Conservation (phyloP, 106 monocot genomes). For the Phalaenopsis equestris region DNA sequence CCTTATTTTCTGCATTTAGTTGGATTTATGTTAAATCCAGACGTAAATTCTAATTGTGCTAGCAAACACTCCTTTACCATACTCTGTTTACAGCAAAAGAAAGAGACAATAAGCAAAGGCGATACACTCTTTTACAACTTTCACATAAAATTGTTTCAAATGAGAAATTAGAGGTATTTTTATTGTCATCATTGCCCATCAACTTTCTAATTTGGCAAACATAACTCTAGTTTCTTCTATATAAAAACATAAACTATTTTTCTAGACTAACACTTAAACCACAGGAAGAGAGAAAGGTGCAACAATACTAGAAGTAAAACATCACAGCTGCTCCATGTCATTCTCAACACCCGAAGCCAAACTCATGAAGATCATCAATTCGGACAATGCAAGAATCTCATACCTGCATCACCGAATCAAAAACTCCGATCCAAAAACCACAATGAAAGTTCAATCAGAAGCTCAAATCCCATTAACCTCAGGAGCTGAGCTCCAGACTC, state of each 20-base stretch:
- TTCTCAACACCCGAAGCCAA: slow-evolving; percentile 12
- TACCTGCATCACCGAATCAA: slow-evolving; percentile 30
- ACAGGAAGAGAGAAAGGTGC: slow-evolving; percentile 40
- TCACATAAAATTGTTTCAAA: neutral
- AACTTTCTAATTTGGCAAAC: neutral
- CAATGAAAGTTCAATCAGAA: neutral
- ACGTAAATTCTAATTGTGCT: too few species aligned
- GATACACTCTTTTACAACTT: neutral
- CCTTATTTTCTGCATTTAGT: too few species aligned
- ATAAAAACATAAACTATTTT: too few species aligned
- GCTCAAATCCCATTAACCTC: slow-evolving; percentile 50
- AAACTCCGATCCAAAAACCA: neutral
- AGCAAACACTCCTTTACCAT: too few species aligned
- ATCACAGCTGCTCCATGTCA: slow-evolving; percentile 12
- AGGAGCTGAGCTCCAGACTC: slow-evolving; percentile 56
- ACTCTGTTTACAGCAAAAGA: neutral
- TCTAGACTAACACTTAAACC: neutral
- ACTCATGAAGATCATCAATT: slow-evolving; percentile 16
- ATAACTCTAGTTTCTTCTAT: too few species aligned
- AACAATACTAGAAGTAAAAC: slow-evolving; percentile 53
- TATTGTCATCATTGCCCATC: neutral
- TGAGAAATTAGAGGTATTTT: neutral
- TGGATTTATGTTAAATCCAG: too few species aligned
- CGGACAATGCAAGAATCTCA: slow-evolving; percentile 43
- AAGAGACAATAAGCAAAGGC: neutral